Evolutionary conservation across 805 yeast genomes (phyloP).

Genomic region (Candida hungchunana): DNA sequence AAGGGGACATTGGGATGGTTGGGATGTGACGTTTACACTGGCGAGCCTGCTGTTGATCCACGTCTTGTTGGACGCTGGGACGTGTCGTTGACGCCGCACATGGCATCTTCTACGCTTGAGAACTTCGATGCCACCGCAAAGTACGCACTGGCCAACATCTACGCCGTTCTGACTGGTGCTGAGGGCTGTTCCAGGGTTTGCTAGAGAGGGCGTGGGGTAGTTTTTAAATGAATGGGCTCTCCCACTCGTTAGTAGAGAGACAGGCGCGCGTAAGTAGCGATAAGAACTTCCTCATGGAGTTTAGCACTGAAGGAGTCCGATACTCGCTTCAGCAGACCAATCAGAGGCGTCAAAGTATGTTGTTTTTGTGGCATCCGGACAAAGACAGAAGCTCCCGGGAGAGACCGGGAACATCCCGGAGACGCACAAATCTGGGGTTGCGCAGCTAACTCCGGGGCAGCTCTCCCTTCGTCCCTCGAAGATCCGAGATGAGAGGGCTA

Average conservation of each 20-base stretch:
- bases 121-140: conserved; percentile 42
- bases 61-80: conserved; percentile 32
- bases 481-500: too few relatives aligned
- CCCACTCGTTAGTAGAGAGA: too few relatives aligned
- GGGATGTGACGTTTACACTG: conserved; percentile 57
- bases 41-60: conserved; percentile 43
- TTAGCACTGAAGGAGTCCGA: conserved; percentile 1
- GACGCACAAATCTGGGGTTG: conserved; percentile 4
- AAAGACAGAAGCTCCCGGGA: conserved; percentile 1
- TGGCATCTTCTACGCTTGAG: conserved; percentile 53
- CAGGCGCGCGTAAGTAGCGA: too few relatives aligned
- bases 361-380: conserved; percentile 2
- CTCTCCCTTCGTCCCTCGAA: too few relatives aligned
- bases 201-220: too few relatives aligned
- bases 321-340: not conserved
- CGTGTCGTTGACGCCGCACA: conserved; percentile 55
- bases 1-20: conserved; percentile 47
- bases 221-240: too few relatives aligned
- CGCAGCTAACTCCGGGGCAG: conserved; percentile 7
- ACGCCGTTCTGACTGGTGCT: conserved; percentile 31
- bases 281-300: not conserved
- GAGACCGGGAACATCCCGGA: not conserved
- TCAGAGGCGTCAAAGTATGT: not conserved
- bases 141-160: conserved; percentile 41
- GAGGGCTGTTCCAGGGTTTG: conserved; percentile 22